Evolutionary conservation across 257 asterid species (phyloP).

Genomic region (Solanum chmielewskii): DNA sequence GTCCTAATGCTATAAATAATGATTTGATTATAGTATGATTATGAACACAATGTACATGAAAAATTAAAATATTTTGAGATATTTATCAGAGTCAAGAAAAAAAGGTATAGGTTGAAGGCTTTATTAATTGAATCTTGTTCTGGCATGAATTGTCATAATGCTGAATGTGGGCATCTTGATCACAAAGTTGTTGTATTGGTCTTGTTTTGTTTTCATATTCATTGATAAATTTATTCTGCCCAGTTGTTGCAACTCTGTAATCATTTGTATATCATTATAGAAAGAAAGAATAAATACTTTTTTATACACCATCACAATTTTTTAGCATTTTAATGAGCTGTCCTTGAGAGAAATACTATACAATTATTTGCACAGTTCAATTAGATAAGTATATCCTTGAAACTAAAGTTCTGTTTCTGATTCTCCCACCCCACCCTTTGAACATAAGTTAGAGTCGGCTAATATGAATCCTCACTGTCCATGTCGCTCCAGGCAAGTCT

Average conservation of each 20-base stretch:
- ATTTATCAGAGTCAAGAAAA: conserved; percentile 17
- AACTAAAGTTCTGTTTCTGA: not conserved
- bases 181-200: conserved; percentile 1
- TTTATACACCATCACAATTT: not conserved
- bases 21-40: conserved; percentile 47
- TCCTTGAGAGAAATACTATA: not conserved
- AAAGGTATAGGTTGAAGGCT: conserved; percentile 29
- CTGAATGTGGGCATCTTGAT: not conserved
- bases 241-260: conserved; percentile 4
- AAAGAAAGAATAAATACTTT: not conserved
- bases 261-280: not conserved
- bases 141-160: conserved; percentile 20
- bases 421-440: not conserved
- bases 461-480: not conserved
- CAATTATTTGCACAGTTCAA: not conserved
- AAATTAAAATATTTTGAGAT: conserved; percentile 8
- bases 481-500: not conserved
- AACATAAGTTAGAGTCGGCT: not conserved
- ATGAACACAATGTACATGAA: conserved; percentile 31
- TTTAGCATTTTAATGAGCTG: not conserved
- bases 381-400: not conserved
- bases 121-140: conserved; percentile 27
- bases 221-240: conserved; percentile 1
- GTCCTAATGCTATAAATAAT: conserved; percentile 17
- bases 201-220: not conserved